Percentiles rank a stretch among this genome's conserved stretches.
These are phyloP conservation scores for Globisporangium irregulare DNA, from an alignment of 352 stramenopile species.

Conservation along the genomic window DNA sequence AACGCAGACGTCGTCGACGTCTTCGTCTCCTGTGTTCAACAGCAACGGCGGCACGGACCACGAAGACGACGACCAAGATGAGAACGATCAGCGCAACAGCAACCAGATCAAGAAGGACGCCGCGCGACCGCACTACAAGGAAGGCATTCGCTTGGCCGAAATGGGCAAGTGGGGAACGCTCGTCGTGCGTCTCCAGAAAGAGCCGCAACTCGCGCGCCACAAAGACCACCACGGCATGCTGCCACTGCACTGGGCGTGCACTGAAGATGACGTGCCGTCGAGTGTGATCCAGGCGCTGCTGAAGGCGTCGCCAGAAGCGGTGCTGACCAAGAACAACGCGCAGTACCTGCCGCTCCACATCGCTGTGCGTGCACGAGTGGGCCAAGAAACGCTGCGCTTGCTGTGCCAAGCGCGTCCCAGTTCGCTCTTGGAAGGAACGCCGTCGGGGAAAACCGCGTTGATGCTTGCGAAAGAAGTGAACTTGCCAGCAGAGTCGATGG, in stretches of 20 bases:
- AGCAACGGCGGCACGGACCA: slow-evolving; percentile 7
- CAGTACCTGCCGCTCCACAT: slow-evolving; percentile 85
- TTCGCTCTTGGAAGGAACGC: slow-evolving; percentile 66
- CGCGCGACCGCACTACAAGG: slow-evolving; percentile 67
- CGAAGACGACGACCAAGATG: slow-evolving; percentile 14
- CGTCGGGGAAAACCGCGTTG: slow-evolving; percentile 65
- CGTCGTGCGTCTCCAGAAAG: slow-evolving; percentile 46
- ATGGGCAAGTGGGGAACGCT: slow-evolving; percentile 78
- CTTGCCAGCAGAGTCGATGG: slow-evolving; percentile 40
- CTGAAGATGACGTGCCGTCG: slow-evolving; percentile 68
- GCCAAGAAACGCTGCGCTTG: slow-evolving; percentile 47
- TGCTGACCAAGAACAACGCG: slow-evolving; percentile 79
- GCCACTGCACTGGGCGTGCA: slow-evolving; percentile 82
- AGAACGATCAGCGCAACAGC: slow-evolving; percentile 5
- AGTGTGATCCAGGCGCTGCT: slow-evolving; percentile 61
- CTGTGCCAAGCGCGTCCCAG: slow-evolving; percentile 67
- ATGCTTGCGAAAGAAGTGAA: slow-evolving; percentile 59
- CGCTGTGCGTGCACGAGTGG: slow-evolving; percentile 57
- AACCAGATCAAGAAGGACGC: slow-evolving; percentile 26
- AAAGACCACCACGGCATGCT: slow-evolving; percentile 85
- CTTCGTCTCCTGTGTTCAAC: slow-evolving; percentile 15
- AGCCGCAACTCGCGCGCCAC: slow-evolving; percentile 69
- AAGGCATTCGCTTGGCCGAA: slow-evolving; percentile 76
- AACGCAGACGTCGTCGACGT: slow-evolving; percentile 19
- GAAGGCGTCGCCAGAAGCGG: slow-evolving; percentile 65